Evolutionary conservation across 768 basidiomycete genomes (phyloP), one percentile per base, ranked within the genome.

Genomic region (Leccinum boreale): DNA sequence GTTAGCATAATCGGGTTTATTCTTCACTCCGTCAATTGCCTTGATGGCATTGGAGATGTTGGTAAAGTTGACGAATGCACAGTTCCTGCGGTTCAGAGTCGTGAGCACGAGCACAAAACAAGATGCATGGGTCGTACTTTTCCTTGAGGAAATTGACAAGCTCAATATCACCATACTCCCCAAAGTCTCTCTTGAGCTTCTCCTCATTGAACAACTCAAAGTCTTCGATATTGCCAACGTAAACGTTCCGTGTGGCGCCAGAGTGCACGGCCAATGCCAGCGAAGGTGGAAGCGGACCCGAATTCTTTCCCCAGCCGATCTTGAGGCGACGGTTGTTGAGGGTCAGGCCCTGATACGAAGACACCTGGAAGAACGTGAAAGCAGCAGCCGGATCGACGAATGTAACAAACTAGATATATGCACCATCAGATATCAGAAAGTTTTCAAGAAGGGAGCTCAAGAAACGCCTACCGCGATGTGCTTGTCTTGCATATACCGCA

Each of bases 291-390:
- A 96, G 79, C 17, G 94, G 89, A 5, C 94, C 94, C 15, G 92
- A 87, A 68, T 91, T 91, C 82, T 96, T 98, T 57, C 96, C 96
- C 97, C 96, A 99, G 49, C 96, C 95, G 64, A 98, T 86, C 79
- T 98, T 98, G 61, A 98, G 83, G 26, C 94, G 86, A 45, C 95
- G 88, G 73, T 94, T 92, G 78, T 94, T 95, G 58, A 98, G 79
- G 23, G 89, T 92, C 55, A 99, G 78, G 6, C 95, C 94, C 63
- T 94, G 89, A 69, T 86, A 89, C 1, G 88, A 86, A 15, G 96
- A 94, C 36, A 93, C 87, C 68, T 96, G 91, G 84, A 85, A 94
- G 81, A 99, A 98, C 10, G 90, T 90, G 67, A 92, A 88, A 2
- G 97, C 95, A 52, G 92, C 91, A 0, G 89, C 86, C 11, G 94